These are phyloP conservation scores for Medakamo hakoo DNA, from an alignment of 139 green algal species.

Conservation along the genomic window DNA sequence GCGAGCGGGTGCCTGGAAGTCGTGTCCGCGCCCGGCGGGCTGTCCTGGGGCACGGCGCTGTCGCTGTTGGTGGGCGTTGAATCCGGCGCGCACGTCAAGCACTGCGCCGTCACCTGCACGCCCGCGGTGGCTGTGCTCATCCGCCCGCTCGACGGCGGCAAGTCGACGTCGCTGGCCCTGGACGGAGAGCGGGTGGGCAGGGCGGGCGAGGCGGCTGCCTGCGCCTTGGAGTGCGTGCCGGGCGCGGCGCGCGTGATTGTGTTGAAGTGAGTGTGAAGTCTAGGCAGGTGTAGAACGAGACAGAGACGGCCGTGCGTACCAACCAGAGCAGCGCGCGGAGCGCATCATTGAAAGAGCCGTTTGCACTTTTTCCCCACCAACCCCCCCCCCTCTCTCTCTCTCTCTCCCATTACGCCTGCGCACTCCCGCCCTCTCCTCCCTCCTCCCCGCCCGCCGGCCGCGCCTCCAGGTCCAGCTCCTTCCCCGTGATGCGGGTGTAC, in stretches of 20 bases:
- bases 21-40: neutral
- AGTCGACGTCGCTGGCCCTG: neutral
- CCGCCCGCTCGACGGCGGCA: neutral
- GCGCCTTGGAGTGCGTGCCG: neutral
- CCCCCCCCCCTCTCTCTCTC: no score
- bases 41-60: neutral
- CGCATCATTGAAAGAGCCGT: no score
- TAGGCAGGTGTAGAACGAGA: no score
- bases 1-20: neutral
- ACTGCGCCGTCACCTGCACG: neutral
- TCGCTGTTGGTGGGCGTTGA: neutral
- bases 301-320: no score
- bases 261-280: neutral
- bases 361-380: no score
- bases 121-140: neutral
- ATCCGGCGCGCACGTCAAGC: neutral
- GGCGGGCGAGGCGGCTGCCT: neutral
- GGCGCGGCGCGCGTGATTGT: neutral
- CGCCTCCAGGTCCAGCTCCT: slow-evolving; percentile 24
- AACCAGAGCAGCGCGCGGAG: no score
- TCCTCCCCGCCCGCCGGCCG: no score
- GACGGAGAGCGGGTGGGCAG: neutral
- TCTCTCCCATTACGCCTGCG: no score
- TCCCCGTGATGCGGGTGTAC: slow-evolving; percentile 88
- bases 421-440: no score